Percentiles rank a stretch among this genome's conserved stretches.
Conservation (phyloP, 805 yeast species). For the Metschnikowia baotianmanensis region DNA sequence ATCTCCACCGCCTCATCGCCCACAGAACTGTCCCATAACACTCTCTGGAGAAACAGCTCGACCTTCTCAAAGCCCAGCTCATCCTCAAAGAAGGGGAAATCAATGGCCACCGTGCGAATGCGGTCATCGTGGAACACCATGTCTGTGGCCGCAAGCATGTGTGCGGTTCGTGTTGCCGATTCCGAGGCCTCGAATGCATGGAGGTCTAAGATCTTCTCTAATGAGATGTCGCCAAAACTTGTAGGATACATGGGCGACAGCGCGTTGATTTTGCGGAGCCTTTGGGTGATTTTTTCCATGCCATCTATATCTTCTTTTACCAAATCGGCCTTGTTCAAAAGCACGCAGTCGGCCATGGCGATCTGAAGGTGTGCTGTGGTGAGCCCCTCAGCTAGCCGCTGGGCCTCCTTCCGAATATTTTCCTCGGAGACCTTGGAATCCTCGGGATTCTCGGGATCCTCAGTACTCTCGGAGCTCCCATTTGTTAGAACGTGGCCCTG, state of each 20-base stretch:
- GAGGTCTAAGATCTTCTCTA: constrained; percentile 66
- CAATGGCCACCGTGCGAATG: constrained; percentile 33
- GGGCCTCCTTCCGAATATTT: too few relatives aligned
- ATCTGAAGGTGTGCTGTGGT: constrained; percentile 89
- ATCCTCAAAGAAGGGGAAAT: constrained; percentile 45
- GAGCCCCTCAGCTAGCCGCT: constrained; percentile 41
- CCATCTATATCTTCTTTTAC: constrained; percentile 24
- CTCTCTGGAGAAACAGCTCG: constrained; percentile 62
- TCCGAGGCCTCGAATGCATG: constrained; percentile 69
- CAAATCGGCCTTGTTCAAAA: constrained; percentile 76
- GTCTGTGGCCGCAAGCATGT: constrained; percentile 10
- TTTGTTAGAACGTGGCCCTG: constrained; percentile 27
- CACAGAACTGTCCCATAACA: constrained; percentile 68
- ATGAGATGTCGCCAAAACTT: constrained; percentile 69
- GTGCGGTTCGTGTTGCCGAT: too few relatives aligned
- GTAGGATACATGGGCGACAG: constrained; percentile 68
- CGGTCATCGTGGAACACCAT: constrained; percentile 38
- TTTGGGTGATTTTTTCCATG: constrained; percentile 31
- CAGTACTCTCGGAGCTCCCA: constrained; percentile 23
- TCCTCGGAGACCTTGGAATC: too few relatives aligned
- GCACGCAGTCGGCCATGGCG: constrained; percentile 80
- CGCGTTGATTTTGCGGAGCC: constrained; percentile 58
- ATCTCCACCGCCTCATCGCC: constrained; percentile 55
- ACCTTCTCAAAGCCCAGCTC: constrained; percentile 42
- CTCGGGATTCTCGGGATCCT: too few relatives aligned